phyloP scores from a whole-genome alignment of 495 filamentous ascomycete genomes.

The Eremomyces bilateralis region DNA sequence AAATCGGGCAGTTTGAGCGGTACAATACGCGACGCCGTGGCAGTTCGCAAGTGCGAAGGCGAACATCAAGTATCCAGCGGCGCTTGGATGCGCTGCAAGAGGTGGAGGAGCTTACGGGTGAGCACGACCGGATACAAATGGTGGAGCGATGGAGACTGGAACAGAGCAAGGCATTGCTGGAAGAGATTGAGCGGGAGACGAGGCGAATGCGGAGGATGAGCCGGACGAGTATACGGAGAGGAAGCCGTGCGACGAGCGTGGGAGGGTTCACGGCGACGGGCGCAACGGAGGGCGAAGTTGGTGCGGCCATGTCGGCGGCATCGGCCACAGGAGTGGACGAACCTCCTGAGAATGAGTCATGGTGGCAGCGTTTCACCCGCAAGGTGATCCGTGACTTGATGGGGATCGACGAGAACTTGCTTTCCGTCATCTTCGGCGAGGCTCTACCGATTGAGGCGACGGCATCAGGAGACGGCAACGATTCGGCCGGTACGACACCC shows the following conservation, averaged over 20 bases:
- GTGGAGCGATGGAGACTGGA: constrained; percentile 88
- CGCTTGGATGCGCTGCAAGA: constrained; percentile 42
- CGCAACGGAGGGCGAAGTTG: constrained; percentile 11
- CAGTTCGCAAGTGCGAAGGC: constrained; percentile 14
- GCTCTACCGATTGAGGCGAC: constrained; percentile 36
- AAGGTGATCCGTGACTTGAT: constrained; percentile 75
- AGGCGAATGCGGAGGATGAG: constrained; percentile 29
- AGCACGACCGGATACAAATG: constrained; percentile 48
- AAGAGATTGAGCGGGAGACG: constrained; percentile 76
- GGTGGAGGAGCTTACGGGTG: constrained; percentile 30
- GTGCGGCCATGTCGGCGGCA: constrained; percentile 4
- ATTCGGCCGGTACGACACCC: constrained; percentile 4
- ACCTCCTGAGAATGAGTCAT: constrained; percentile 29
- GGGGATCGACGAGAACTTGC: constrained; percentile 67
- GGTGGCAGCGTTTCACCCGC: constrained; percentile 66
- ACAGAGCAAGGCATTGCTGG: constrained; percentile 62
- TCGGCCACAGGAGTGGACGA: constrained; percentile 4
- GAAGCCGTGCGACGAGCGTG: constrained; percentile 3
- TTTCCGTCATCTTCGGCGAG: constrained; percentile 78
- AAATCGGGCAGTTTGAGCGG: constrained; percentile 66
- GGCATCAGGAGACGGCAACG: constrained; percentile 7
- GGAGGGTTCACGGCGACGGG: constrained; percentile 8
- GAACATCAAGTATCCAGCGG: constrained; percentile 38
- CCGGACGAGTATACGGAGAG: constrained; percentile 18
- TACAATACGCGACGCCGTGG: constrained; percentile 44